Conservation (phyloP, 257 asterid genomes). For the Ocimum tenuiflorum region DNA sequence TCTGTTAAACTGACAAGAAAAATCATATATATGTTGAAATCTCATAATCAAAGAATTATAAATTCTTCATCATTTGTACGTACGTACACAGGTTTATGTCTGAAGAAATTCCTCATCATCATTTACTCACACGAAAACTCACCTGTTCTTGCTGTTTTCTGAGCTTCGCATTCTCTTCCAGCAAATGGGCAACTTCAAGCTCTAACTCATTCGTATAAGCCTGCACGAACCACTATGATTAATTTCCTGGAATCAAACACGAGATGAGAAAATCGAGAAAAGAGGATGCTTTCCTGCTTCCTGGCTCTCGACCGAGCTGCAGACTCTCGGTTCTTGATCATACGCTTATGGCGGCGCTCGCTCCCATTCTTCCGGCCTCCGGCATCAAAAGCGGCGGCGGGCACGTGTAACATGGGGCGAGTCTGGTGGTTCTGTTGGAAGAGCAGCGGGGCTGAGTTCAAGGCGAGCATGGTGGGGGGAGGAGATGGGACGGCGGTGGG, state of each 20-base stretch:
- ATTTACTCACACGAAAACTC: neutral
- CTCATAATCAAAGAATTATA: too few species aligned
- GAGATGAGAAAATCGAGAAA: neutral
- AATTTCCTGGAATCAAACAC: too few species aligned
- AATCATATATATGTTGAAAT: too few species aligned
- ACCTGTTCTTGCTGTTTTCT: conserved; percentile 63
- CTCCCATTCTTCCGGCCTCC: too few species aligned
- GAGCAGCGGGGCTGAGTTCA: conserved; percentile 32
- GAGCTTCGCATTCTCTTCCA: conserved; percentile 64
- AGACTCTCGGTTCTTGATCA: conserved; percentile 86
- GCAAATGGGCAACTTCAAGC: conserved; percentile 46
- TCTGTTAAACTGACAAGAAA: conserved; percentile 29
- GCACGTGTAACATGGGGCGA: conserved; percentile 2
- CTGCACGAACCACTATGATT: too few species aligned
- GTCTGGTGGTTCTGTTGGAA: conserved; percentile 13
- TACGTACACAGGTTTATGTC: too few species aligned
- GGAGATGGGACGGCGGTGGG: conserved; percentile 8
- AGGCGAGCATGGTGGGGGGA: conserved; percentile 39
- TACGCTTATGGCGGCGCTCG: conserved; percentile 53
- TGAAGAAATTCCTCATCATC: too few species aligned
- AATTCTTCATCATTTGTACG: too few species aligned
- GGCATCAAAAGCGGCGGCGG: neutral
- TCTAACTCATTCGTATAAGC: conserved; percentile 69
- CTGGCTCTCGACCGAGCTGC: conserved; percentile 78
- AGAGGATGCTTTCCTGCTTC: conserved; percentile 49